A percentile compares a stretch with the other conserved stretches of the same genome.
These are phyloP conservation scores for Euphorbia lathyris DNA, from an alignment of 345 rosid species.

Conservation along the genomic window DNA sequence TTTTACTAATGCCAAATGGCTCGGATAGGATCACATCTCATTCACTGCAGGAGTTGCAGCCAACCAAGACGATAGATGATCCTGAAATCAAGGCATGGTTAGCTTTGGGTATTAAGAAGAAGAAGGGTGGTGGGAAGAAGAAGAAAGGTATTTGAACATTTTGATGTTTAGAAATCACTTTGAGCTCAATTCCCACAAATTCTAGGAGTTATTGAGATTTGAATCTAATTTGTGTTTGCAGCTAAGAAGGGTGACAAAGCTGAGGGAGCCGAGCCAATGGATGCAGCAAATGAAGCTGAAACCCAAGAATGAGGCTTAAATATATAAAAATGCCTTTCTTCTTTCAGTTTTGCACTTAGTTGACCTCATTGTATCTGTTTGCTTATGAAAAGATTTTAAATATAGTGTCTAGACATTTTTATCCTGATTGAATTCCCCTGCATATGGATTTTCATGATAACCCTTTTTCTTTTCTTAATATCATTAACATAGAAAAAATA, in stretches of 20 bases:
- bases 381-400: slow-evolving; percentile 25
- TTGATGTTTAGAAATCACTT: too few species aligned
- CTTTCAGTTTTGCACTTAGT: slow-evolving; percentile 51
- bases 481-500: background rate
- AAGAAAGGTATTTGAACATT: slow-evolving; percentile 64
- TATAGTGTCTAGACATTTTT: slow-evolving; percentile 31
- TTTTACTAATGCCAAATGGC: slow-evolving; percentile 93
- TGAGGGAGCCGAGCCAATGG: slow-evolving; percentile 68
- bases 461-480: background rate
- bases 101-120: slow-evolving; percentile 87
- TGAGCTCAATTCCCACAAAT: too few species aligned
- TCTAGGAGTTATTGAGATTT: background rate
- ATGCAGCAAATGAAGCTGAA: slow-evolving; percentile 45
- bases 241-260: slow-evolving; percentile 75
- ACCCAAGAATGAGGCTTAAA: slow-evolving; percentile 30
- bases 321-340: background rate
- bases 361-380: slow-evolving; percentile 29
- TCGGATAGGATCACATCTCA: slow-evolving; percentile 88
- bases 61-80: slow-evolving; percentile 71
- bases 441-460: background rate
- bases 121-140: slow-evolving; percentile 97
- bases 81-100: slow-evolving; percentile 97
- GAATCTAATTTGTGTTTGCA: slow-evolving; percentile 23
- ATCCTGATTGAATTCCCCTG: background rate
- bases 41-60: slow-evolving; percentile 68